These are phyloP conservation scores for Cadophora sp. DNA, from an alignment of 2,329 filamentous ascomycete species.

Conservation along the genomic window DNA sequence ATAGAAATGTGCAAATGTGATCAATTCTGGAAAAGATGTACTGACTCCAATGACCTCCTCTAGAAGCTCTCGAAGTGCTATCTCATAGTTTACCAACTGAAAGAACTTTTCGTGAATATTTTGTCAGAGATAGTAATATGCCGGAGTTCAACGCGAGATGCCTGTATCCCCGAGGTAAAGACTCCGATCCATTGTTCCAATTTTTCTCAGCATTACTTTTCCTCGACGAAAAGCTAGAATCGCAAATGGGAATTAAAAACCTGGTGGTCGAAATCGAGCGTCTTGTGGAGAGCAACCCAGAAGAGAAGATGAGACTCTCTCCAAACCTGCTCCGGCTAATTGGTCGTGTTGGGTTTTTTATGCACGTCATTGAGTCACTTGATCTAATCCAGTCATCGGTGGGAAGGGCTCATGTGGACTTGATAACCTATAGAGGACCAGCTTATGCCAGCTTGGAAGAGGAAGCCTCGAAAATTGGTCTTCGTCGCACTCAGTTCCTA, in stretches of 20 bases:
- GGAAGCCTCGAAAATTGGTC: not conserved
- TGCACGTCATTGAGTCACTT: not conserved
- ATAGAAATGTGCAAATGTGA: not conserved
- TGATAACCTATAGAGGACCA: not conserved
- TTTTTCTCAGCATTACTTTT: not conserved
- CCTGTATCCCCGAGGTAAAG: not conserved
- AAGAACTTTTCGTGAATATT: not conserved
- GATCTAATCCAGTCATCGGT: not conserved
- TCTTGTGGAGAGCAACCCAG: not conserved
- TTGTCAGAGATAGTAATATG: not conserved
- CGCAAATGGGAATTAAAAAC: not conserved
- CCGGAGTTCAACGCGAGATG: not conserved
- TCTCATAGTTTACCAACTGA: not conserved
- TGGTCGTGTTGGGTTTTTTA: not conserved
- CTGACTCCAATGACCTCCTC: not conserved
- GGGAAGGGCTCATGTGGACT: too few species aligned
- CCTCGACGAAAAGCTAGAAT: not conserved
- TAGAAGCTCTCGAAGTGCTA: not conserved
- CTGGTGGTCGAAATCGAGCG: conserved; percentile 1
- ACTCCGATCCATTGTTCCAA: not conserved
- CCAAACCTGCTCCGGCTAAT: not conserved
- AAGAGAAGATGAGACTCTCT: not conserved
- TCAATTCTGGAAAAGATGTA: not conserved
- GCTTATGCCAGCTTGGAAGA: not conserved
- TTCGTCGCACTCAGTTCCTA: not conserved